Conservation (phyloP, 108 stramenopile species). For the Cyclostephanos tholiformis region DNA sequence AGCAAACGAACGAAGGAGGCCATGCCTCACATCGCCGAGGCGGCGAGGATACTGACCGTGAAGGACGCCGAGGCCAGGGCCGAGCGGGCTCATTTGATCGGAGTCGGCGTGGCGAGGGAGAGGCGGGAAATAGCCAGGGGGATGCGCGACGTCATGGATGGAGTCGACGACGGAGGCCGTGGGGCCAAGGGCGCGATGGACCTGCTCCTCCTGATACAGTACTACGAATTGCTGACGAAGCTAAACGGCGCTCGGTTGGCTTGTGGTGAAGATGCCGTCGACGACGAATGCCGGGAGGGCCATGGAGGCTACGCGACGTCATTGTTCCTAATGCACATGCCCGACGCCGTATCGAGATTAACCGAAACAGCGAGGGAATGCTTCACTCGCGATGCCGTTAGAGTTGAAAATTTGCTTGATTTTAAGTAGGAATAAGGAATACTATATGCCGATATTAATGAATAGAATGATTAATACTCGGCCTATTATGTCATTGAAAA, state of each 20-base stretch:
- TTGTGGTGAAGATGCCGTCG: not conserved
- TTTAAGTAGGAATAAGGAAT: too few species aligned
- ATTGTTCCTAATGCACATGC: conserved; percentile 38
- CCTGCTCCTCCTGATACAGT: conserved; percentile 65
- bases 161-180: conserved; percentile 24
- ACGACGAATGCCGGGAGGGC: not conserved
- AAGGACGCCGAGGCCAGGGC: conserved; percentile 71
- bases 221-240: conserved; percentile 58
- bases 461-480: too few species aligned
- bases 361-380: conserved; percentile 10
- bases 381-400: conserved; percentile 20
- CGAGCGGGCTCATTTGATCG: conserved; percentile 58
- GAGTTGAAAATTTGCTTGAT: conserved; percentile 44
- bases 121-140: conserved; percentile 55
- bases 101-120: conserved; percentile 60
- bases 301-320: conserved; percentile 11
- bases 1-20: conserved; percentile 57
- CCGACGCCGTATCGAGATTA: conserved; percentile 32
- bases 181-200: conserved; percentile 64
- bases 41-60: conserved; percentile 52
- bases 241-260: conserved; percentile 6
- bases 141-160: conserved; percentile 48
- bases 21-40: conserved; percentile 55
- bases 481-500: too few species aligned
- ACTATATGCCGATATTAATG: too few species aligned